A percentile compares a stretch with the other conserved stretches of the same genome.
phyloP scores from a whole-genome alignment of 805 yeast genomes.

The Torulaspora microellipsoides region DNA sequence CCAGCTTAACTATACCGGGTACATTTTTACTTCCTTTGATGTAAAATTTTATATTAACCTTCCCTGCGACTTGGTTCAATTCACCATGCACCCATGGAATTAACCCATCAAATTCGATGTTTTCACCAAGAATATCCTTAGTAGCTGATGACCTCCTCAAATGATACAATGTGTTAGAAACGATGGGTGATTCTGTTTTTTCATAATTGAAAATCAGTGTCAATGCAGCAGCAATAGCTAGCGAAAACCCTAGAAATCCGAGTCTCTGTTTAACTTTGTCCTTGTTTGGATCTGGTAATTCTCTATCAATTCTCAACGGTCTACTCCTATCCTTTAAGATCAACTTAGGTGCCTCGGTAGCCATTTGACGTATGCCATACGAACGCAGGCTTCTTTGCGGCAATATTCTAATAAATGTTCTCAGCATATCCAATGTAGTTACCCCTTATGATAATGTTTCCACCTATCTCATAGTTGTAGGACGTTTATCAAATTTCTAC shows the following conservation, averaged over 20 bases:
- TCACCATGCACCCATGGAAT: conserved; percentile 89
- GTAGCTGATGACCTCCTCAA: conserved; percentile 71
- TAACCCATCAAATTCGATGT: conserved; percentile 61
- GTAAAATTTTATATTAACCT: conserved; percentile 65
- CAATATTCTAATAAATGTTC: conserved; percentile 1
- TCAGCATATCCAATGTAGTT: conserved; percentile 6
- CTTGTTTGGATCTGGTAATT: conserved; percentile 75
- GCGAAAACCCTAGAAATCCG: conserved; percentile 52
- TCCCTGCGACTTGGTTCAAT: conserved; percentile 77
- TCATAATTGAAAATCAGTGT: conserved; percentile 86
- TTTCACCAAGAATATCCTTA: conserved; percentile 60
- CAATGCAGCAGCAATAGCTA: conserved; percentile 50
- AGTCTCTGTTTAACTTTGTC: conserved; percentile 47
- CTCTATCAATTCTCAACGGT: conserved; percentile 66
- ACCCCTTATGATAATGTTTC: too few species aligned
- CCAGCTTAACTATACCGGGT: conserved; percentile 53
- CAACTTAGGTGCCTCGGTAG: conserved; percentile 12
- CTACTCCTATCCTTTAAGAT: conserved; percentile 24
- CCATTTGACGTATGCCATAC: conserved; percentile 7
- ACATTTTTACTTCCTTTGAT: conserved; percentile 61
- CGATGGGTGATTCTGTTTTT: conserved; percentile 83
- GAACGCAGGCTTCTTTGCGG: conserved; percentile 5
- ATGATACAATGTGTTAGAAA: conserved; percentile 80
- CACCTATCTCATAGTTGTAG: too few species aligned
- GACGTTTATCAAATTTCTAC: too few species aligned